Evolutionary conservation across 164 flowering plant genomes (phyloP).

Genomic region (Aristolochia contorta): DNA sequence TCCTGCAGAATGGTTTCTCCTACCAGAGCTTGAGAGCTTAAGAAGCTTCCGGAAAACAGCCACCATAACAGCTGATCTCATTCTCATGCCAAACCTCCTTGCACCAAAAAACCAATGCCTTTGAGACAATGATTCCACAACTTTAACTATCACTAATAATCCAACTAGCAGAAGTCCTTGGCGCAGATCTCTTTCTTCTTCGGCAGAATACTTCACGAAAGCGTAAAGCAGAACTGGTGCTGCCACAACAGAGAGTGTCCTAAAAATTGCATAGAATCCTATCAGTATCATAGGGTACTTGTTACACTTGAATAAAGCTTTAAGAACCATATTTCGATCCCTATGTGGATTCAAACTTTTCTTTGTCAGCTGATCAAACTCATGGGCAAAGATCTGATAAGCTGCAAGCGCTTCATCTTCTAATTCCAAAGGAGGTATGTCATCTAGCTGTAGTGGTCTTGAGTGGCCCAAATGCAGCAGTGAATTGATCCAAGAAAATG

Average conservation of each 20-base stretch:
- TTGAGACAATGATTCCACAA: slow-evolving; percentile 58
- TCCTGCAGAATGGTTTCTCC: slow-evolving; percentile 63
- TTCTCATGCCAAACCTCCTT: slow-evolving; percentile 61
- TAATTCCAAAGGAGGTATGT: slow-evolving; percentile 45
- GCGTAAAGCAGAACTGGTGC: slow-evolving; percentile 57
- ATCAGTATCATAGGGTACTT: slow-evolving; percentile 37
- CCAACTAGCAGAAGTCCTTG: slow-evolving; percentile 48
- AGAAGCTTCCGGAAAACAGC: slow-evolving; percentile 59
- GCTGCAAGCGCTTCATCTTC: slow-evolving; percentile 59
- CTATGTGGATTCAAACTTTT: slow-evolving; percentile 4
- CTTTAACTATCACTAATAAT: slow-evolving; percentile 40
- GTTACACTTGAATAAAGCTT: slow-evolving; percentile 43
- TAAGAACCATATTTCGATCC: slow-evolving; percentile 23
- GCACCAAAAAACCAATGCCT: slow-evolving; percentile 56
- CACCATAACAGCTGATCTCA: slow-evolving; percentile 77
- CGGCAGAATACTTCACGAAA: slow-evolving; percentile 43
- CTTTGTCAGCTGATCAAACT: slow-evolving; percentile 29
- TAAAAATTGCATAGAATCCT: slow-evolving; percentile 42
- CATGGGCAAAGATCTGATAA: slow-evolving; percentile 31
- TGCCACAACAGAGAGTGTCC: slow-evolving; percentile 34
- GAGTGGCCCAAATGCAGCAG: slow-evolving; percentile 52
- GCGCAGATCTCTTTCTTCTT: slow-evolving; percentile 12
- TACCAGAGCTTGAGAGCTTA: slow-evolving; percentile 58
- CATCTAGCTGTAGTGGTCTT: slow-evolving; percentile 47
- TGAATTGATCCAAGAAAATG: slow-evolving; percentile 73